Evolutionary conservation across 495 filamentous ascomycete genomes (phyloP).

Genomic region (Penicillium steckii): DNA sequence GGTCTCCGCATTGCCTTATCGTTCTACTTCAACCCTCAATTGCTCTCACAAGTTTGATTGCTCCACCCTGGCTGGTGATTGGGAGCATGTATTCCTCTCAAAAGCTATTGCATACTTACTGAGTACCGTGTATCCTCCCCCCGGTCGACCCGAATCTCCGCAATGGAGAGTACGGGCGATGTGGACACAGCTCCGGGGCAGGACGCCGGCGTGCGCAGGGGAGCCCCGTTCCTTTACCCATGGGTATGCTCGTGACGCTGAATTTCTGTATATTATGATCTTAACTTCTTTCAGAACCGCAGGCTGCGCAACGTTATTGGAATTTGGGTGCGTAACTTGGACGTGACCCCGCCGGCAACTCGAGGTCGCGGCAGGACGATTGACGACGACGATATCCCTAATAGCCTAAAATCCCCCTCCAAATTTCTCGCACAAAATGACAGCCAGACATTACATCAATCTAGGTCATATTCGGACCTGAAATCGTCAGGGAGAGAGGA

Average conservation of each 20-base stretch:
- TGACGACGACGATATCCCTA: constrained; percentile 78
- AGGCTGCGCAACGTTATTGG: constrained; percentile 86
- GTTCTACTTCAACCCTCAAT: neutral
- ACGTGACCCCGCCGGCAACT: constrained; percentile 49
- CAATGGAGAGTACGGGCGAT: constrained; percentile 13
- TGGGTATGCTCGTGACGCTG: constrained; percentile 8
- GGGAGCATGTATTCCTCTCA: neutral
- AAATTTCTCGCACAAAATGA: constrained; percentile 66
- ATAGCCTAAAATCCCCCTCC: constrained; percentile 62
- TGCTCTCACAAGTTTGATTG: neutral
- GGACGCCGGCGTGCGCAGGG: constrained; percentile 21
- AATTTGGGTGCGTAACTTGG: constrained; percentile 83
- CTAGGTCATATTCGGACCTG: constrained; percentile 72
- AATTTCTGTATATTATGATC: neutral
- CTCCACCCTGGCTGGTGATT: neutral
- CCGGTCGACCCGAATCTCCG: neutral
- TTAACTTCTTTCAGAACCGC: constrained; percentile 60
- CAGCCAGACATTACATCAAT: constrained; percentile 58
- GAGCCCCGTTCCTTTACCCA: constrained; percentile 24
- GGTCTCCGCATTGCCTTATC: constrained; percentile 30
- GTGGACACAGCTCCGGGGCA: constrained; percentile 18
- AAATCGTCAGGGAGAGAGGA: constrained; percentile 33
- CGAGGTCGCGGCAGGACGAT: constrained; percentile 69
- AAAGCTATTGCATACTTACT: neutral
- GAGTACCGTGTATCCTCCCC: neutral